Evolutionary conservation across 2,329 filamentous ascomycete genomes (phyloP), one percentile per base, ranked within the genome.

Genomic region (Botrytis porri): DNA sequence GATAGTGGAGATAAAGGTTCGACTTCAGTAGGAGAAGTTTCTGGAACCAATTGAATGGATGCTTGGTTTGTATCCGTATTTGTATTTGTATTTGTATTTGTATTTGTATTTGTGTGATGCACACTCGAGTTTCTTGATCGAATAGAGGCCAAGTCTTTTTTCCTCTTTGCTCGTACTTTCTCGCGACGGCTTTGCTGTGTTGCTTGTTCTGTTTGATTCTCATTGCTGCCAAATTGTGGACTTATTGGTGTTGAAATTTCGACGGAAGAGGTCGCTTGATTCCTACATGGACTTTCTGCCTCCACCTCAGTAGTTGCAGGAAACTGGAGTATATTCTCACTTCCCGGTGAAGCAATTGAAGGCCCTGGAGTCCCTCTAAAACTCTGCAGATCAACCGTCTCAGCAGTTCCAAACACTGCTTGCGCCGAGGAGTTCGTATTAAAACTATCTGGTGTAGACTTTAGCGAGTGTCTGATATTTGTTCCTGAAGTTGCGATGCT

Each of bases 61-160:
- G 39, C 22, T 2, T 12, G 14, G 10, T 57, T 57, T 18, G 35
- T 22, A 7, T 22, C 4, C 3, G 12, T 29, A 18, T 57, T 18
- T 16, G 3, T 22, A 4, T 41, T 57, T 7, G 25, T 22, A 7
- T 22, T 9, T 3, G 12, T 29, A 18, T 57, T 18, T 16, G 3
- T 22, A 4, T 41, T 57, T 7, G 25, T 9, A 20, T 22, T 54
- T 57, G n/a, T 57, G 41, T 57, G 54, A 18, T 57, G 18, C 48
- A 67, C 10, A n/a, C 29, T 41, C 6, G 48, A 67, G 25, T 45
- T 51, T 22, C 35, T 60, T 22, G 20, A n/a, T 32, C 62, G 48
- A 37, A 74, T 64, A 10, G 60, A 62, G 29, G 77, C 79, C 1
- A 80, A 76, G 64, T 80, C 78, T 54, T 74, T 70, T 37, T 75